phyloP scores from a whole-genome alignment of 805 yeast species.

The Kuraishia piskuri region DNA sequence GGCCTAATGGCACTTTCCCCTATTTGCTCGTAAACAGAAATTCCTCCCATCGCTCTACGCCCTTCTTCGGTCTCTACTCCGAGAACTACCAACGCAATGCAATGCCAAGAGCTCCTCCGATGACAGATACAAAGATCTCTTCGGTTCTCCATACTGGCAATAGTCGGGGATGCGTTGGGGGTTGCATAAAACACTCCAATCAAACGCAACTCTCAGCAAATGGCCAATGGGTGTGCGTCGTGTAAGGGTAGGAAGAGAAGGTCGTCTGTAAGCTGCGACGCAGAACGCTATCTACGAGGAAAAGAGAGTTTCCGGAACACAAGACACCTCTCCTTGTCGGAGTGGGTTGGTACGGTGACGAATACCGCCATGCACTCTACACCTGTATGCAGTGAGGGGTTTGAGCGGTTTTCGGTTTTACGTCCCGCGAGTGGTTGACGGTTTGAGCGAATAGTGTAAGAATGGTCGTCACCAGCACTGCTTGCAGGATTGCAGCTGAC shows the following conservation, averaged over 20 bases:
- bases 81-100: background rate
- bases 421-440: background rate
- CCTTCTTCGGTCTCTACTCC: background rate
- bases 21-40: too few species aligned
- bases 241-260: background rate
- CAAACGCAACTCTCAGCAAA: background rate
- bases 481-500: background rate
- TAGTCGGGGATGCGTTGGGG: background rate
- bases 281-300: background rate
- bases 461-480: background rate
- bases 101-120: background rate
- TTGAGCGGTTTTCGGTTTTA: background rate
- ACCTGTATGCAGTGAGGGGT: background rate
- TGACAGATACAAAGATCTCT: background rate
- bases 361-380: background rate
- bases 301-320: background rate
- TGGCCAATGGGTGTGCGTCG: background rate
- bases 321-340: background rate
- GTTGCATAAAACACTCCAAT: background rate
- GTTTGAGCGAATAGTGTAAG: background rate
- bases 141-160: background rate
- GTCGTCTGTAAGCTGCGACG: background rate
- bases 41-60: too few species aligned
- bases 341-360: background rate
- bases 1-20: too few species aligned